Percentiles rank a stretch among this genome's conserved stretches.
Conservation (phyloP, 2,329 filamentous ascomycete genomes). For the Aspergillus thermomutatus region DNA sequence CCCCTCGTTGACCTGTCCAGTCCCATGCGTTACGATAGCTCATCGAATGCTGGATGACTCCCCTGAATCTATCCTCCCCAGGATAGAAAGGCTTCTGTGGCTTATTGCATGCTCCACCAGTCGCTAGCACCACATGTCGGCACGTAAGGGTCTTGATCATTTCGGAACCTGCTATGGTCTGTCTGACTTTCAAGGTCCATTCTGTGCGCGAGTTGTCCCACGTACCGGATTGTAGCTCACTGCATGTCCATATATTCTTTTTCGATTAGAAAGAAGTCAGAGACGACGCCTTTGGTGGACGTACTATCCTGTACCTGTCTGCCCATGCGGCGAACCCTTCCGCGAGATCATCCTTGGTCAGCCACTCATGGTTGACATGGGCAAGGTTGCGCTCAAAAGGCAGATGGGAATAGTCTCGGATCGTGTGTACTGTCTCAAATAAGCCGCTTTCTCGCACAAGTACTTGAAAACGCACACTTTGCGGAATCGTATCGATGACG, state of each 20-base stretch:
- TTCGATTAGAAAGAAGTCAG: neutral
- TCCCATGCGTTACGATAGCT: slow-evolving; percentile 30
- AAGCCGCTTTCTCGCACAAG: neutral
- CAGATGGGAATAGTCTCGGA: neutral
- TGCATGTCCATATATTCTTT: neutral
- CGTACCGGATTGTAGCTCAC: neutral
- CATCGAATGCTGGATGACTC: slow-evolving; percentile 34
- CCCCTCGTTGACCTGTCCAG: slow-evolving; percentile 39
- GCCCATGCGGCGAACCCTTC: neutral
- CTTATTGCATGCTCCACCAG: neutral
- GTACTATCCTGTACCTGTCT: neutral
- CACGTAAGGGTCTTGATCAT: neutral
- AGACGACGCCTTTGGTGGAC: neutral
- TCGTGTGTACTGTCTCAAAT: slow-evolving; percentile 19
- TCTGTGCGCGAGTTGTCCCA: slow-evolving; percentile 29
- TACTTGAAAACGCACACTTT: slow-evolving; percentile 17
- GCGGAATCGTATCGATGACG: slow-evolving; percentile 45
- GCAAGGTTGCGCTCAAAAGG: neutral
- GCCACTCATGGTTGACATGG: neutral
- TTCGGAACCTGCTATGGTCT: slow-evolving; percentile 5
- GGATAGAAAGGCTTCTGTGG: neutral
- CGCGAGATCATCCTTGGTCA: neutral
- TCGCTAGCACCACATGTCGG: neutral
- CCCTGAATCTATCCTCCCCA: slow-evolving; percentile 28
- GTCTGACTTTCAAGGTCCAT: slow-evolving; percentile 39